Percentiles rank a stretch among this genome's conserved stretches.
These are phyloP conservation scores for Novymonas esmeraldas DNA, from an alignment of 208 protist species.

Conservation along the genomic window DNA sequence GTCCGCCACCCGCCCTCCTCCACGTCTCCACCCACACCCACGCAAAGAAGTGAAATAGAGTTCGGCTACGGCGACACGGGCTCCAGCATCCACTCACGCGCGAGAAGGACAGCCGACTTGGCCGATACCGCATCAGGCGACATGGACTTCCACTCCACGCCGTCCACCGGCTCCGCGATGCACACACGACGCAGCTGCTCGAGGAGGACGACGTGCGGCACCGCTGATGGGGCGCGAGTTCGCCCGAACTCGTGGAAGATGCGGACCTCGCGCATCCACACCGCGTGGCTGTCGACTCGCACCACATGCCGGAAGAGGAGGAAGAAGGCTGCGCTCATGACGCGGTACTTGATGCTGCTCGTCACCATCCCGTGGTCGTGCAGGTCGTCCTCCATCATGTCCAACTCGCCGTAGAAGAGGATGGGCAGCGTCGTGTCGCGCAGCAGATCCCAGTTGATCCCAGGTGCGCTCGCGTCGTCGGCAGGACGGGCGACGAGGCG, in stretches of 20 bases:
- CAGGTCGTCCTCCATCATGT: slow-evolving; percentile 85
- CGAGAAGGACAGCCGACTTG: slow-evolving; percentile 26
- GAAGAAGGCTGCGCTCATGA: slow-evolving; percentile 78
- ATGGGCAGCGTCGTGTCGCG: slow-evolving; percentile 64
- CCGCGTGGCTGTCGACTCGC: slow-evolving; percentile 52
- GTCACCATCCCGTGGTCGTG: slow-evolving; percentile 75
- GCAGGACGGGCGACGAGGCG: slow-evolving; percentile 33
- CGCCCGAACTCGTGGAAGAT: slow-evolving; percentile 76
- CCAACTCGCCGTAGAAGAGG: slow-evolving; percentile 70
- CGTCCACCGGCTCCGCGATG: slow-evolving; percentile 33
- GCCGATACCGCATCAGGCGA: slow-evolving; percentile 41
- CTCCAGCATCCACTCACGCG: slow-evolving; percentile 40
- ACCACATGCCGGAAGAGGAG: slow-evolving; percentile 79
- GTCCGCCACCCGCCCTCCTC: neutral
- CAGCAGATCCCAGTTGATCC: slow-evolving; percentile 83
- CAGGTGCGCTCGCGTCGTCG: slow-evolving; percentile 26
- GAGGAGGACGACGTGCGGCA: slow-evolving; percentile 64
- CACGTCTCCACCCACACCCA: neutral
- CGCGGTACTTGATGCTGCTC: slow-evolving; percentile 71
- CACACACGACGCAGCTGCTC: slow-evolving; percentile 52
- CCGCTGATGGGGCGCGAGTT: slow-evolving; percentile 10
- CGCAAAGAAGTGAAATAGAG: too few relatives aligned
- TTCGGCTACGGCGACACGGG: too few relatives aligned
- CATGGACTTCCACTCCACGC: slow-evolving; percentile 38
- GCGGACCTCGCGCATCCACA: slow-evolving; percentile 80